Evolutionary conservation across 805 yeast genomes (phyloP).

Genomic region (Metschnikowia shivogae): DNA sequence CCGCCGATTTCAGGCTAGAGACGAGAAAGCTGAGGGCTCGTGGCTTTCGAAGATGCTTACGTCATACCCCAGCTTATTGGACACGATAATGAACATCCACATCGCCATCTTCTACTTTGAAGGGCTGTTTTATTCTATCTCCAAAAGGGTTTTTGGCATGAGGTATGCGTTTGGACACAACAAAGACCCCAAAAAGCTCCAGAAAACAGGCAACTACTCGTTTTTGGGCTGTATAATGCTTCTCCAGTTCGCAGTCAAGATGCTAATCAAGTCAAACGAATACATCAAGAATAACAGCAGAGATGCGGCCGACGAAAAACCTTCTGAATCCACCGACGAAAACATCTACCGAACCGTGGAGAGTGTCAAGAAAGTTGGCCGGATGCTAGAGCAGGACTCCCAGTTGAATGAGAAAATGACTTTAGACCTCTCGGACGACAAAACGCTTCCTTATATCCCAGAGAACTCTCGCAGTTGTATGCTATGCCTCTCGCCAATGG

Average conservation of each 20-base stretch:
- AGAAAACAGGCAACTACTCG: slow-evolving; percentile 62
- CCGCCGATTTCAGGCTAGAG: slow-evolving; percentile 20
- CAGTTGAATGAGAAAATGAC: slow-evolving; percentile 12
- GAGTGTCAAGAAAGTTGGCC: slow-evolving; percentile 10
- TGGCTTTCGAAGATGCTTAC: slow-evolving; percentile 23
- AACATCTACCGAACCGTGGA: slow-evolving; percentile 7
- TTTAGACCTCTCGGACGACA: slow-evolving; percentile 55
- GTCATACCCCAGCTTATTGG: slow-evolving; percentile 46
- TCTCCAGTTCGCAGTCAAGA: slow-evolving; percentile 48
- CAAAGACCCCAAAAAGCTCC: slow-evolving; percentile 39
- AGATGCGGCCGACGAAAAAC: background rate
- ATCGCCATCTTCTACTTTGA: slow-evolving; percentile 76
- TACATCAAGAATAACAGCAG: slow-evolving; percentile 7
- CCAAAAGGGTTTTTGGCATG: slow-evolving; percentile 74
- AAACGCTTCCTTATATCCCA: slow-evolving; percentile 62
- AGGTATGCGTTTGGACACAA: slow-evolving; percentile 73
- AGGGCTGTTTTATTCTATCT: slow-evolving; percentile 76
- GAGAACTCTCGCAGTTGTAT: slow-evolving; percentile 71
- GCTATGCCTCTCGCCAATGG: slow-evolving; percentile 77
- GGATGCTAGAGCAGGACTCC: slow-evolving; percentile 4
- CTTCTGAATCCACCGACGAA: background rate
- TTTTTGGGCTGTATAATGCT: slow-evolving; percentile 63
- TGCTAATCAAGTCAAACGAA: slow-evolving; percentile 29
- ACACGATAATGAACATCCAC: slow-evolving; percentile 61
- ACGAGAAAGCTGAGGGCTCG: slow-evolving; percentile 14